Evolutionary conservation across 2,329 filamentous ascomycete genomes (phyloP).

Genomic region (Hymenoscyphus infarciens): DNA sequence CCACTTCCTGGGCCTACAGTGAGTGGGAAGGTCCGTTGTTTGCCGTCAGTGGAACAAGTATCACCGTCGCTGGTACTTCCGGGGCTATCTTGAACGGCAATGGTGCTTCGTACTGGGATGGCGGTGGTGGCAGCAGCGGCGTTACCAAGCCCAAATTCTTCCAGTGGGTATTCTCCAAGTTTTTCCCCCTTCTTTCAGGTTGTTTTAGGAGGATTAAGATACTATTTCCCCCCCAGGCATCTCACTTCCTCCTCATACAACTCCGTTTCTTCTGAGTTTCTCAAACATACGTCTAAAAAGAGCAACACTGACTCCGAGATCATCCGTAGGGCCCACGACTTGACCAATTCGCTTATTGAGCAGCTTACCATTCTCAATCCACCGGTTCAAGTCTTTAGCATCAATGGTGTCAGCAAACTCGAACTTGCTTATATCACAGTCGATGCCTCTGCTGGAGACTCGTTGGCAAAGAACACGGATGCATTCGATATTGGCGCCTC

Average conservation of each 20-base stretch:
- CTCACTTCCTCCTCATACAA: too few species aligned
- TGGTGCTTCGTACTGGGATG: constrained; percentile 58
- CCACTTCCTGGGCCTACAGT: constrained; percentile 64
- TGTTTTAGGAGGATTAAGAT: too few species aligned
- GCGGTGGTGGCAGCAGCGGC: constrained; percentile 53
- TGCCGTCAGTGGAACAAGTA: constrained; percentile 30
- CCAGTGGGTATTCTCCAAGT: too few species aligned
- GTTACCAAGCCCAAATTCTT: constrained; percentile 62
- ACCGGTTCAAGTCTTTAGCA: constrained; percentile 43
- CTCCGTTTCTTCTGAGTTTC: too few species aligned
- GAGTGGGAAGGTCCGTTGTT: constrained; percentile 64
- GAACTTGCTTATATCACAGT: constrained; percentile 49
- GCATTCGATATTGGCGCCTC: constrained; percentile 47
- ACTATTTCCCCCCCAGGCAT: too few species aligned
- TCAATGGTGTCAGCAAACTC: constrained; percentile 42
- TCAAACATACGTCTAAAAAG: too few species aligned
- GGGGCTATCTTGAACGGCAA: constrained; percentile 54
- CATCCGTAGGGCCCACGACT: constrained; percentile 46
- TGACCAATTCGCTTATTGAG: constrained; percentile 48
- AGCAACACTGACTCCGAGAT: too few species aligned
- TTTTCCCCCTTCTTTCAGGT: too few species aligned
- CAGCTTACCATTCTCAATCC: constrained; percentile 49
- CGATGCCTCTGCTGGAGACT: constrained; percentile 52
- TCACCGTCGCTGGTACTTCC: constrained; percentile 39
- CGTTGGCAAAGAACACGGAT: constrained; percentile 48